Percentiles rank a stretch among this genome's conserved stretches.
phyloP scores from a whole-genome alignment of 2,329 filamentous ascomycete genomes.

The Venturia effusa region DNA sequence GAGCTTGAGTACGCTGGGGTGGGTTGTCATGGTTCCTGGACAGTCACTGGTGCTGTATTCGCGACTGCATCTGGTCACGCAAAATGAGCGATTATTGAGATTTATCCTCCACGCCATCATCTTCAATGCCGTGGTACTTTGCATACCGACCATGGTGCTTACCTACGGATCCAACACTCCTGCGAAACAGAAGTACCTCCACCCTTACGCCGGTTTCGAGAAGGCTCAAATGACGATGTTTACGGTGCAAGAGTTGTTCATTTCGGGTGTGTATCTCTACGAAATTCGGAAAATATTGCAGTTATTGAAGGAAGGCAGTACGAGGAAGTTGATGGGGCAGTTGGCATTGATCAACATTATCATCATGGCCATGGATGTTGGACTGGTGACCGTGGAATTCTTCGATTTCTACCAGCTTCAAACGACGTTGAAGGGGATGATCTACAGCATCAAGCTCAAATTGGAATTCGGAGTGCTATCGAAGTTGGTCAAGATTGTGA shows the following conservation, averaged over 20 bases:
- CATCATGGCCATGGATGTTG: constrained; percentile 9
- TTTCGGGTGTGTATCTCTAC: constrained; percentile 18
- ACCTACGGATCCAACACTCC: constrained; percentile 41
- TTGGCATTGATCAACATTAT: constrained; percentile 7
- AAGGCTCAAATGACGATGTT: constrained; percentile 35
- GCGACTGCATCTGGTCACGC: constrained; percentile 48
- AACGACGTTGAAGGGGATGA: constrained; percentile 8
- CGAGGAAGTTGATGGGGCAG: constrained; percentile 9
- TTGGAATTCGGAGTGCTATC: constrained; percentile 8
- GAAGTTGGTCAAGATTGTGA: constrained; percentile 8
- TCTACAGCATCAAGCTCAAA: constrained; percentile 12
- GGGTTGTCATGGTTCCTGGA: constrained; percentile 51
- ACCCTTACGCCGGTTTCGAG: constrained; percentile 32
- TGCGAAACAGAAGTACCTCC: constrained; percentile 23
- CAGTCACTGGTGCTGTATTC: constrained; percentile 53
- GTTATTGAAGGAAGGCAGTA: neutral
- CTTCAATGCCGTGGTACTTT: constrained; percentile 40
- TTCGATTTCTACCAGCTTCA: constrained; percentile 7
- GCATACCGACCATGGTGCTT: constrained; percentile 44
- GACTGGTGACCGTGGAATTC: constrained; percentile 1
- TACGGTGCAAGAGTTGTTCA: constrained; percentile 29
- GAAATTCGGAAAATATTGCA: constrained; percentile 7
- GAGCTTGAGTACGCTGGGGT: constrained; percentile 40
- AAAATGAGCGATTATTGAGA: constrained; percentile 37
- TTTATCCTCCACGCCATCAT: constrained; percentile 48